These are phyloP conservation scores for Globisporangium camurandrum DNA, from an alignment of 352 stramenopile genomes.

Conservation along the genomic window DNA sequence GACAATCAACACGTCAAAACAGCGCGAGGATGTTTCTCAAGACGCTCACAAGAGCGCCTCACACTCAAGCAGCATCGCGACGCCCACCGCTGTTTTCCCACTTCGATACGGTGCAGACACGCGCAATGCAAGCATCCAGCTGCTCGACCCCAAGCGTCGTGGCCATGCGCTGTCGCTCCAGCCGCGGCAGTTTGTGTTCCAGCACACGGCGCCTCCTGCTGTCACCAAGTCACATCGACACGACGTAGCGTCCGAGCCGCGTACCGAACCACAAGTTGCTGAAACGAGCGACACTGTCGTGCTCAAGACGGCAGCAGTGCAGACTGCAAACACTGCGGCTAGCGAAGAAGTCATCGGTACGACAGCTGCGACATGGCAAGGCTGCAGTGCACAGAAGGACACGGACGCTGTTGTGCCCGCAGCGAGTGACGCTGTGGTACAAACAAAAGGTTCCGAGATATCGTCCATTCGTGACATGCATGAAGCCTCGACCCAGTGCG, in stretches of 20 bases:
- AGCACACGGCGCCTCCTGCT: not conserved
- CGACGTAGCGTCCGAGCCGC: not conserved
- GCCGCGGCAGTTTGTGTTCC: conserved; percentile 7
- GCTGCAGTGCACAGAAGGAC: not conserved
- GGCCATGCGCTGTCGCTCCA: conserved; percentile 1
- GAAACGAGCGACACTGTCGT: not conserved
- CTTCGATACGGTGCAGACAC: not conserved
- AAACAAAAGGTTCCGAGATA: not conserved
- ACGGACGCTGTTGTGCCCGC: not conserved
- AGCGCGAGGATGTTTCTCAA: no score
- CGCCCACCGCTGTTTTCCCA: conserved; percentile 10
- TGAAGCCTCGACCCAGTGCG: not conserved
- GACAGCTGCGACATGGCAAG: no score
- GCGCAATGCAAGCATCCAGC: conserved; percentile 2
- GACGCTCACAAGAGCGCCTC: no score
- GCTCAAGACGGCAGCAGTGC: not conserved
- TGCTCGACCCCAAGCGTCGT: not conserved
- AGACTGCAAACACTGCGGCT: not conserved
- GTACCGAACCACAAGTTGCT: not conserved
- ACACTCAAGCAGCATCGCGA: no score
- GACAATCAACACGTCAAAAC: no score
- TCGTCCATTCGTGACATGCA: not conserved
- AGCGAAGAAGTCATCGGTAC: no score
- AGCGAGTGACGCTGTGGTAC: not conserved
- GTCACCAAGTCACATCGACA: no score